Evolutionary conservation across 768 basidiomycete genomes (phyloP), one percentile per base, ranked within the genome.

Genomic region (Auricularia sp.): DNA sequence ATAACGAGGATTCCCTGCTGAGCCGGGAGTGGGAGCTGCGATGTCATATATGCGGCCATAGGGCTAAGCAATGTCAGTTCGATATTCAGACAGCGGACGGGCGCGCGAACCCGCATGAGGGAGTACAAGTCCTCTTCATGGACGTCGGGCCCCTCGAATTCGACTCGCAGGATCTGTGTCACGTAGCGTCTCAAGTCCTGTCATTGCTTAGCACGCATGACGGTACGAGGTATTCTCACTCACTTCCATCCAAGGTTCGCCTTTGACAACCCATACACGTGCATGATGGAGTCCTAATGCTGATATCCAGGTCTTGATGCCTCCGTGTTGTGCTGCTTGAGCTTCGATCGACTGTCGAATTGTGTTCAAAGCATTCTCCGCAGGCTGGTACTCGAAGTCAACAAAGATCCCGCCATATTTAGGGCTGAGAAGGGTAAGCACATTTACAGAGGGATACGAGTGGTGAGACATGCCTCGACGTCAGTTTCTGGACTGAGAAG

Each of bases 321-420:
- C 84, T 1, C 85, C 88, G 47, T 81, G 73, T 58, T 81, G 75
- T 35, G 72, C 71, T 0, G 77, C 75, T 67, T 81, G 76, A 11
- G 77, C 74, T 62, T 77, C 76, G 1, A 90, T 70, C 24, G 79
- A 75, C 2, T 74, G 69, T 68, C 88, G 77, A 4, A 94, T 83
- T 2, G 75, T 75, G 33, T 74, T 72, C 7, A 85, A 71, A 11
- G 81, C 79, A 16, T 65, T 70, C 24, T 82, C 75, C 18, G 71
- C 66, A 3, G 78, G 73, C 36, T 68, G 74, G 70, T 87, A 95
- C 24, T 78, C 75, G 72, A 94, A 92, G 37, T 80, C 80, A 44
- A 94, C 86, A 71, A 92, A 94, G 16, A 91, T 86, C 3, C 94
- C 94, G 2, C 93, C 93, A 67, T 94, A 92, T 70, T 94, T 95